phyloP scores from a whole-genome alignment of 345 rosid species.

The Brassica cretica region DNA sequence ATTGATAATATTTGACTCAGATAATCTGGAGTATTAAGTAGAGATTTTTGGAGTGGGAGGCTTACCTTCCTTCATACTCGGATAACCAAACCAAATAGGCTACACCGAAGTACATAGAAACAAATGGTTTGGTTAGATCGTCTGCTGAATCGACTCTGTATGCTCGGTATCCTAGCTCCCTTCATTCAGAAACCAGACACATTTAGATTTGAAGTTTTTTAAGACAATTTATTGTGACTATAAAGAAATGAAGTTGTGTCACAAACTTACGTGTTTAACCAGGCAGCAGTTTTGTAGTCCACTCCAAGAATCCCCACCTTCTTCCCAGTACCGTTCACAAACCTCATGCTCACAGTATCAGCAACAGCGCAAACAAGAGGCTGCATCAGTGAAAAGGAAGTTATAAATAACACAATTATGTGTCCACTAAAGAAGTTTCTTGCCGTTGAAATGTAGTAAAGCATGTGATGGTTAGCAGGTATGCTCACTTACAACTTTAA shows the following conservation, averaged over 20 bases:
- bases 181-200: slow-evolving; percentile 30
- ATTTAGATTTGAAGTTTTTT: background rate
- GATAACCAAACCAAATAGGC: slow-evolving; percentile 83
- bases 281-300: slow-evolving; percentile 68
- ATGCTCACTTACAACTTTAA: slow-evolving; percentile 65
- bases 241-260: slow-evolving; percentile 8
- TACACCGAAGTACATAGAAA: slow-evolving; percentile 85
- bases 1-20: slow-evolving; percentile 8
- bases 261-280: slow-evolving; percentile 79
- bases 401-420: background rate
- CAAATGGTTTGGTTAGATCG: slow-evolving; percentile 78
- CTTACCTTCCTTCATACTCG: slow-evolving; percentile 82
- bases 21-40: slow-evolving; percentile 1
- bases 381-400: slow-evolving; percentile 42
- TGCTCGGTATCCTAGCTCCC: slow-evolving; percentile 83
- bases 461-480: slow-evolving; percentile 5
- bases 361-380: slow-evolving; percentile 76
- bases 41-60: background rate
- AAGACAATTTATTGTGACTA: background rate
- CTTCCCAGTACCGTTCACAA: slow-evolving; percentile 58
- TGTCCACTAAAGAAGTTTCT: background rate
- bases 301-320: slow-evolving; percentile 78
- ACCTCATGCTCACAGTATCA: slow-evolving; percentile 82
- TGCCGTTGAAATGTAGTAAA: background rate
- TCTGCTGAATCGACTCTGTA: slow-evolving; percentile 68